These are phyloP conservation scores for Trypanosomatidae sp. DNA, from an alignment of 208 protist genomes.

Conservation along the genomic window DNA sequence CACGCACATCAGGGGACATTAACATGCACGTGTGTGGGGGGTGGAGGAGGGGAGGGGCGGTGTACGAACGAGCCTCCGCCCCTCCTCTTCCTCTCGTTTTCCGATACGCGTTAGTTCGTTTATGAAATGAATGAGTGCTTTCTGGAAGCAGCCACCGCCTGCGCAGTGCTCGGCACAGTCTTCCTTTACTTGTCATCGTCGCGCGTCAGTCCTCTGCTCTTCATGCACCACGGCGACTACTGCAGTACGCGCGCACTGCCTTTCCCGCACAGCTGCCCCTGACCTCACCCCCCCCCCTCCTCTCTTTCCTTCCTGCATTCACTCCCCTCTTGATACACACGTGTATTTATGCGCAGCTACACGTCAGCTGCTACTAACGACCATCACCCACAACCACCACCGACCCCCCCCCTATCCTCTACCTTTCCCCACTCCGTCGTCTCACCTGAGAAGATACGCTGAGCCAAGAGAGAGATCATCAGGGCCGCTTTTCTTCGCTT, in stretches of 20 bases:
- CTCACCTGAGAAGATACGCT: background rate
- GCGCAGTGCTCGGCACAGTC: background rate
- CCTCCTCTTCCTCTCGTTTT: background rate
- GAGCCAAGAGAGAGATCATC: background rate
- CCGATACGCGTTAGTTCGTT: background rate
- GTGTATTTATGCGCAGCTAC: background rate
- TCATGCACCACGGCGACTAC: background rate
- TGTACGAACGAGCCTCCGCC: background rate
- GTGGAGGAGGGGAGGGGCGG: background rate
- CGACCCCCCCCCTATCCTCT: background rate
- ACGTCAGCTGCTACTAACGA: background rate
- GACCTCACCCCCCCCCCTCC: background rate
- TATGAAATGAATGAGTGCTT: conserved; percentile 3
- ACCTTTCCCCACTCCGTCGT: background rate
- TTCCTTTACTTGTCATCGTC: background rate
- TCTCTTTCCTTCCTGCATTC: background rate
- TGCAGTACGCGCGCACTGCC: background rate
- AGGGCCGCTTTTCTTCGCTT: background rate
- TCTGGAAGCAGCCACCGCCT: background rate
- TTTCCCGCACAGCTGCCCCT: background rate
- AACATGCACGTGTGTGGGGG: background rate
- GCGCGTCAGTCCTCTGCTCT: background rate
- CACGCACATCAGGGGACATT: background rate
- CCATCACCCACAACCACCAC: conserved; percentile 1
- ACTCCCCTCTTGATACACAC: background rate